These are phyloP conservation scores for Candida endomychidarum DNA, from an alignment of 805 yeast genomes.

Conservation along the genomic window DNA sequence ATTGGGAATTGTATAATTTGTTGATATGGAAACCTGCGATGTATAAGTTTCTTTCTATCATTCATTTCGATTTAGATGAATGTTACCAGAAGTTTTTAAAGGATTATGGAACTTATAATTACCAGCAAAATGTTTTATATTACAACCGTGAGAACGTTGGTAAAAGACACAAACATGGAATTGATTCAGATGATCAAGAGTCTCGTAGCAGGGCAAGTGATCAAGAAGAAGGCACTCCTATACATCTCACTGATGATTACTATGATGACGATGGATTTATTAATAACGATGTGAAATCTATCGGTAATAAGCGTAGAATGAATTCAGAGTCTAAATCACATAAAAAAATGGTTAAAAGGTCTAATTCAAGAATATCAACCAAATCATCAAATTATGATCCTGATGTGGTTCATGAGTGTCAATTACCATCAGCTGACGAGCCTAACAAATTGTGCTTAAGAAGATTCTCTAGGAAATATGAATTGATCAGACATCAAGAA, in stretches of 20 bases:
- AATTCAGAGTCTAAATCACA: conserved; percentile 14
- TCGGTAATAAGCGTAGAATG: conserved; percentile 13
- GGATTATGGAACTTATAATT: conserved; percentile 29
- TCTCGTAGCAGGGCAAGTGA: background rate
- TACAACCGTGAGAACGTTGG: conserved; percentile 16
- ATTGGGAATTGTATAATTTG: conserved; percentile 46
- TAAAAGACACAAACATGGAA: too few relatives aligned
- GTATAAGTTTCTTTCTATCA: conserved; percentile 38
- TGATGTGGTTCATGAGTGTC: conserved; percentile 48
- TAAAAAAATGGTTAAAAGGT: conserved; percentile 12
- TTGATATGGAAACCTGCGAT: conserved; percentile 43
- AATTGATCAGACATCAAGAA: conserved; percentile 91
- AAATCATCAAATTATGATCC: conserved; percentile 47
- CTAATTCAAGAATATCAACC: conserved; percentile 15
- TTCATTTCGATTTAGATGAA: conserved; percentile 40
- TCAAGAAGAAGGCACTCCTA: background rate
- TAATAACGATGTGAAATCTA: conserved; percentile 8
- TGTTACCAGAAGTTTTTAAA: conserved; percentile 35
- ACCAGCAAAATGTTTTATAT: background rate
- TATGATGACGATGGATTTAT: conserved; percentile 12
- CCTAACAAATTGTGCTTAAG: conserved; percentile 41
- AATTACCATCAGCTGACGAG: conserved; percentile 44
- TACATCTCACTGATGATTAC: conserved; percentile 3
- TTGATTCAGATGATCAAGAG: conserved; percentile 1
- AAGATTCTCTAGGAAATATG: conserved; percentile 67